These are phyloP conservation scores for Nothophytophthora sp. DNA, from an alignment of 352 stramenopile species.

Conservation along the genomic window DNA sequence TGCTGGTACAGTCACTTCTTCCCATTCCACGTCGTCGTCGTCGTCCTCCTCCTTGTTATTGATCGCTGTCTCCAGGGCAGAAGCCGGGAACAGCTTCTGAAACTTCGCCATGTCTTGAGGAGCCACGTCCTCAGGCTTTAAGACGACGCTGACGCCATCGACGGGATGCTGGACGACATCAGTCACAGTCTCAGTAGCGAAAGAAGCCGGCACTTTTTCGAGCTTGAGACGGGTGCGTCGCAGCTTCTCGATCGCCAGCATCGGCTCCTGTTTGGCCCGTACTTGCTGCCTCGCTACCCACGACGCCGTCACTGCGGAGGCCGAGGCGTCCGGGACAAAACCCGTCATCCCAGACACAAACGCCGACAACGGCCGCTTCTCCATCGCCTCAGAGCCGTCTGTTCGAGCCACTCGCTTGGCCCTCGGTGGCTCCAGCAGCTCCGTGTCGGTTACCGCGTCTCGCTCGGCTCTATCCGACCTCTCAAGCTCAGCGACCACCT, in stretches of 20 bases:
- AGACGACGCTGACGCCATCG: constrained; percentile 36
- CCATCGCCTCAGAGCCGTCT: constrained; percentile 28
- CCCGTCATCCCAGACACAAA: constrained; percentile 7
- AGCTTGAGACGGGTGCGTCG: constrained; percentile 30
- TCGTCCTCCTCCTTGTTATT: constrained; percentile 29
- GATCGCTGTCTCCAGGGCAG: no score
- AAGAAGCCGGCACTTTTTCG: background rate
- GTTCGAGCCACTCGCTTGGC: constrained; percentile 22
- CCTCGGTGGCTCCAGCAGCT: constrained; percentile 5
- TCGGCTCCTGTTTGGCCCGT: constrained; percentile 38
- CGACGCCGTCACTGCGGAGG: constrained; percentile 18
- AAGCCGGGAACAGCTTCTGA: constrained; percentile 39
- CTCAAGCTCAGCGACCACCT: constrained; percentile 32
- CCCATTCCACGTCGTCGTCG: constrained; percentile 46
- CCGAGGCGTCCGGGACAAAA: constrained; percentile 15
- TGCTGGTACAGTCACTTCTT: constrained; percentile 11
- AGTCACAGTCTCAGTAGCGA: no score
- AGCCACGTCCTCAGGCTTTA: constrained; percentile 48
- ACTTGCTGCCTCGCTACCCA: constrained; percentile 47
- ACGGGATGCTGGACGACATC: no score
- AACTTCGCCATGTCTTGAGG: constrained; percentile 18
- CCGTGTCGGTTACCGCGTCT: background rate
- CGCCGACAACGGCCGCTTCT: constrained; percentile 18
- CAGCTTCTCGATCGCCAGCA: constrained; percentile 46
- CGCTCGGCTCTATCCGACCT: constrained; percentile 13